Conservation (phyloP, 2,329 filamentous ascomycete species). For the Phialemonium atrogriseum region DNA sequence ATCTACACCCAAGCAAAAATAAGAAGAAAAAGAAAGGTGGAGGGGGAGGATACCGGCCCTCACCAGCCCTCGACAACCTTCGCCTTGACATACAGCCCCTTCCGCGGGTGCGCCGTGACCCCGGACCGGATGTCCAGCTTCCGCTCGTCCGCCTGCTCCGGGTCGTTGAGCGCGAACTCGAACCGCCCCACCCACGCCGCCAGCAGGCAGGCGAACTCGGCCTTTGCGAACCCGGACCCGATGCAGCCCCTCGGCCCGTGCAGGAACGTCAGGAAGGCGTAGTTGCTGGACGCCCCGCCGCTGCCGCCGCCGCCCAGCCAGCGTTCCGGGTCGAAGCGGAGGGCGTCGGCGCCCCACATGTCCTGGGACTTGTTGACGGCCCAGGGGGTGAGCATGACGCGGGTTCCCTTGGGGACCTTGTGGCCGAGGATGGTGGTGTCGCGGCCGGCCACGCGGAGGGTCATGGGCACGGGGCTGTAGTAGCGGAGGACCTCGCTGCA, state of each 20-base stretch:
- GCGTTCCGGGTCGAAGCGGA: slow-evolving; percentile 68
- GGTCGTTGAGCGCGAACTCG: slow-evolving; percentile 47
- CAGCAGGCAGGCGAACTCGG: slow-evolving; percentile 77
- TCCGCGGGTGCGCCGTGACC: slow-evolving; percentile 64
- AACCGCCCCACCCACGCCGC: slow-evolving; percentile 72
- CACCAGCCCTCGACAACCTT: slow-evolving; percentile 62
- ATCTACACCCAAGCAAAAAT: background rate
- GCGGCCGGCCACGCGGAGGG: slow-evolving; percentile 54
- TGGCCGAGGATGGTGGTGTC: slow-evolving; percentile 60
- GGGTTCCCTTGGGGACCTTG: slow-evolving; percentile 61
- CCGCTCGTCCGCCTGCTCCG: slow-evolving; percentile 56
- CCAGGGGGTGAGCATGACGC: slow-evolving; percentile 54
- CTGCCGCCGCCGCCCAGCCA: slow-evolving; percentile 56
- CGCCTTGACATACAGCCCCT: slow-evolving; percentile 62
- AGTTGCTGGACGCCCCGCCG: slow-evolving; percentile 69
- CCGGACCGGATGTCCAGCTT: slow-evolving; percentile 60
- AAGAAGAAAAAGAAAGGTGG: too few species aligned
- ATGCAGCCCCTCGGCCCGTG: slow-evolving; percentile 85
- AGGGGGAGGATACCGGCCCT: too few species aligned
- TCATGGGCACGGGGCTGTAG: slow-evolving; percentile 63
- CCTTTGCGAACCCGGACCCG: slow-evolving; percentile 69
- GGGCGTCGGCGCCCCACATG: slow-evolving; percentile 71
- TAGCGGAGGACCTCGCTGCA: slow-evolving; percentile 70
- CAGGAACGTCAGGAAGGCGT: slow-evolving; percentile 71
- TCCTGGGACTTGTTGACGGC: slow-evolving; percentile 61